Evolutionary conservation across 768 basidiomycete genomes (phyloP).

Genomic region (Vararia minispora): DNA sequence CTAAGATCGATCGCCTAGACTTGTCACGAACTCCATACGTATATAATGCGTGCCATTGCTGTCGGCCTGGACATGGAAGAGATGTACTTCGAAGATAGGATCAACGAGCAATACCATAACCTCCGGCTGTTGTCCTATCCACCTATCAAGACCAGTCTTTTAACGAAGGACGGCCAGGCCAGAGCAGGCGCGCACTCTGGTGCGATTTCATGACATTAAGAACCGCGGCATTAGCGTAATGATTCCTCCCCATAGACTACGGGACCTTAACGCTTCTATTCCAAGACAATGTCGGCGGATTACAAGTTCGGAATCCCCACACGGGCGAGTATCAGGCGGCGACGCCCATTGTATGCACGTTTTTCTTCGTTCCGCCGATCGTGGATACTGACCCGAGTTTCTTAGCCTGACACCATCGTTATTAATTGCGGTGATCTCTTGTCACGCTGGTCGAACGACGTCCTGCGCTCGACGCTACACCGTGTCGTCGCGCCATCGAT

Average conservation of each 20-base stretch:
- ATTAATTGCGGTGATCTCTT: constrained; percentile 77
- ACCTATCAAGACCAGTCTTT: constrained; percentile 46
- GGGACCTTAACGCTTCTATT: constrained; percentile 76
- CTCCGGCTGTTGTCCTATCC: constrained; percentile 76
- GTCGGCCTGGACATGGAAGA: constrained; percentile 67
- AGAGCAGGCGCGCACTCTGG: constrained; percentile 80
- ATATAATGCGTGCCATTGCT: constrained; percentile 81
- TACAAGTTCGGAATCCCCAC: constrained; percentile 75
- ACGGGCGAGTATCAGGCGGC: constrained; percentile 64
- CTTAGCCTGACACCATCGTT: constrained; percentile 68
- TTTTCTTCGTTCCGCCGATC: constrained; percentile 3
- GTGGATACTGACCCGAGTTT: background rate
- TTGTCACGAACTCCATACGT: constrained; percentile 64
- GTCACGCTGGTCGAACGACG: constrained; percentile 76
- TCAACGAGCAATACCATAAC: constrained; percentile 72
- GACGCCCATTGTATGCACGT: constrained; percentile 65
- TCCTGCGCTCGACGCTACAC: constrained; percentile 70
- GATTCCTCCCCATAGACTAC: constrained; percentile 37
- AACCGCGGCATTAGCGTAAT: constrained; percentile 8
- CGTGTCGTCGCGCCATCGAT: constrained; percentile 68
- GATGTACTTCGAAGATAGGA: constrained; percentile 62
- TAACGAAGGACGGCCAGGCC: constrained; percentile 57
- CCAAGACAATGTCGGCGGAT: constrained; percentile 76
- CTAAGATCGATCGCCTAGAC: constrained; percentile 27
- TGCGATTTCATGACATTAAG: constrained; percentile 14